These are phyloP conservation scores for Stachybotrys elegans DNA, from an alignment of 2,329 filamentous ascomycete genomes.

Conservation along the genomic window DNA sequence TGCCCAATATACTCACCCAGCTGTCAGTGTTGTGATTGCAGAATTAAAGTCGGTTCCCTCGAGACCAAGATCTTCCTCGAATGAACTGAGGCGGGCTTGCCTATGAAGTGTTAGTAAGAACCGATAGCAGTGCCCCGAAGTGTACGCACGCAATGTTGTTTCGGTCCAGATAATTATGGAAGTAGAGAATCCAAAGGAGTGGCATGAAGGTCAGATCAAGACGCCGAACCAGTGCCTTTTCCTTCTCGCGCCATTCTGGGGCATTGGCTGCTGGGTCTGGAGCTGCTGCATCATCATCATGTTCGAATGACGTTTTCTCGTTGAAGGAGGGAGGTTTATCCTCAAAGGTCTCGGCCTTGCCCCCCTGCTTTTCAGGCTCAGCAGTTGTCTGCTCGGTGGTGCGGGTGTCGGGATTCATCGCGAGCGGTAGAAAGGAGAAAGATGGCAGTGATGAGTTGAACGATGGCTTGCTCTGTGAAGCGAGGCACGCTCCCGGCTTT, in stretches of 20 bases:
- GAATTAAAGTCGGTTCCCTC: conserved; percentile 16
- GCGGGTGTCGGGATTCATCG: no score
- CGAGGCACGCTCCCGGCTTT: no score
- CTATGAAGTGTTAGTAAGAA: conserved; percentile 8
- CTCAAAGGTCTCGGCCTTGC: no score
- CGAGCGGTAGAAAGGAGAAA: no score
- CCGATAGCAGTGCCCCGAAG: background rate
- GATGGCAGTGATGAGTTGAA: no score
- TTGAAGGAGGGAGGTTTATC: no score
- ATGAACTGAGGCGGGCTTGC: conserved; percentile 15
- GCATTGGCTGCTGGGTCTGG: no score
- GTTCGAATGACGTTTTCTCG: no score
- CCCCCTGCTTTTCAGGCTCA: no score
- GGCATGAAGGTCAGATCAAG: conserved; percentile 20
- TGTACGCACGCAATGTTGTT: conserved; percentile 15
- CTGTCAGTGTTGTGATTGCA: conserved; percentile 19
- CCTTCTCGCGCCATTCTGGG: background rate
- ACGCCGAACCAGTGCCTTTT: conserved; percentile 15
- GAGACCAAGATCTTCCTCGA: conserved; percentile 19
- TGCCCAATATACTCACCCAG: conserved; percentile 9
- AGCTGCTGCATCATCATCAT: no score
- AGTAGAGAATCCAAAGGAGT: conserved; percentile 16
- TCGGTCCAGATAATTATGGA: conserved; percentile 20
- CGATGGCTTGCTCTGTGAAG: no score
- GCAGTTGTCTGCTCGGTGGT: no score